phyloP scores from a whole-genome alignment of 2,329 filamentous ascomycete genomes.

The Rutstroemia sp. region DNA sequence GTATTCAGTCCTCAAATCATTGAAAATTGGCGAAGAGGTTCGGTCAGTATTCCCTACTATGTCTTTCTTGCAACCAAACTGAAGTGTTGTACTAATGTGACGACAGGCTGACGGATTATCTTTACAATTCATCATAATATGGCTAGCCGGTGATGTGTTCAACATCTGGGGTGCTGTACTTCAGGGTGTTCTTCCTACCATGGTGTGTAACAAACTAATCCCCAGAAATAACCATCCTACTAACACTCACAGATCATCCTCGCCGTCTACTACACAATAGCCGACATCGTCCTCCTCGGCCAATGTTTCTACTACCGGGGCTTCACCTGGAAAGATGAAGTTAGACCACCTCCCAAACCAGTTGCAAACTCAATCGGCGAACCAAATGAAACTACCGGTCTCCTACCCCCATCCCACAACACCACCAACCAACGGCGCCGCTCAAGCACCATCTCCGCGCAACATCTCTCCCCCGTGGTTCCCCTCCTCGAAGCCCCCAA shows the following conservation, averaged over 20 bases:
- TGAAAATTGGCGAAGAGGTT: conserved; percentile 81
- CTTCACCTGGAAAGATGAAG: conserved; percentile 58
- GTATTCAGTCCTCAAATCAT: conserved; percentile 97
- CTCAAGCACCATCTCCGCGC: conserved; percentile 47
- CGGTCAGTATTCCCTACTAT: conserved; percentile 27
- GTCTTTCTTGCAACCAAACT: too few species aligned
- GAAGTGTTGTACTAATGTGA: too few species aligned
- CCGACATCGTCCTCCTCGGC: conserved; percentile 76
- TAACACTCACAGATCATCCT: conserved; percentile 57
- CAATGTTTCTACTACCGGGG: conserved; percentile 97
- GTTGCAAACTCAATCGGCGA: conserved; percentile 20
- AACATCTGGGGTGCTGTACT: conserved; percentile 90
- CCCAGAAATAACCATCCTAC: neutral
- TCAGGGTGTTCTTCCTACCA: conserved; percentile 87
- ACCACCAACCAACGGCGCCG: conserved; percentile 40
- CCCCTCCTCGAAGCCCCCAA: conserved; percentile 57
- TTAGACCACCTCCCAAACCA: conserved; percentile 37
- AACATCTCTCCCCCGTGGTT: conserved; percentile 73
- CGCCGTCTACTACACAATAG: conserved; percentile 89
- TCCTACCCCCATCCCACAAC: conserved; percentile 34
- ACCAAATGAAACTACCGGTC: conserved; percentile 45
- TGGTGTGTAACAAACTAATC: conserved; percentile 43
- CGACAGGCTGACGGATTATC: conserved; percentile 72
- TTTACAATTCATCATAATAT: conserved; percentile 85
- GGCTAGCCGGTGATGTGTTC: conserved; percentile 91